These are phyloP conservation scores for Crassisporium funariophilum DNA, from an alignment of 768 basidiomycete species.

Conservation along the genomic window DNA sequence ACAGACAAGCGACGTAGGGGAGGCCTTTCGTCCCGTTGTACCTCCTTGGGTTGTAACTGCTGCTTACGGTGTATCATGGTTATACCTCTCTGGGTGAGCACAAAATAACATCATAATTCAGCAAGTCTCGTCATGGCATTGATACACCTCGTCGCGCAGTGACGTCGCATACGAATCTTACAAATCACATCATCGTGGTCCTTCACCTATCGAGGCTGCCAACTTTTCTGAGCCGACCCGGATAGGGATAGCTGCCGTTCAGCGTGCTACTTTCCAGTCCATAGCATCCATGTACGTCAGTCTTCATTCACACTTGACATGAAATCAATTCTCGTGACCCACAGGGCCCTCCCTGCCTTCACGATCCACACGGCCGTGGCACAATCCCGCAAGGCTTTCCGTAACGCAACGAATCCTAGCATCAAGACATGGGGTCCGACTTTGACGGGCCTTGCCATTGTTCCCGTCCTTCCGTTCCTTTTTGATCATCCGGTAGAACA, in stretches of 20 bases:
- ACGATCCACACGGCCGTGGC: constrained; percentile 85
- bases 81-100: constrained; percentile 65
- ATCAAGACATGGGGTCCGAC: constrained; percentile 79
- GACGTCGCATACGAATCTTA: constrained; percentile 84
- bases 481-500: constrained; percentile 82
- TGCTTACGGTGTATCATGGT: constrained; percentile 81
- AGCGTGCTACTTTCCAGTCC: constrained; percentile 79
- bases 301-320: constrained; percentile 9
- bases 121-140: neutral
- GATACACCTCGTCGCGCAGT: constrained; percentile 28
- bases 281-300: constrained; percentile 73
- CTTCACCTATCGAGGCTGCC: constrained; percentile 64
- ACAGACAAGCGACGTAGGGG: constrained; percentile 81
- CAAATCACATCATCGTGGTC: constrained; percentile 71
- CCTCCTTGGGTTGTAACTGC: constrained; percentile 71
- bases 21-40: constrained; percentile 81
- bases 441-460: constrained; percentile 67
- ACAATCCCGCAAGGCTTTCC: constrained; percentile 70
- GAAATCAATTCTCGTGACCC: constrained; percentile 1
- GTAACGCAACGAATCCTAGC: constrained; percentile 55
- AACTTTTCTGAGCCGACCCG: constrained; percentile 72
- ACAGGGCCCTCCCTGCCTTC: constrained; percentile 79
- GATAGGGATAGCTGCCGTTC: constrained; percentile 67
- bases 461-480: constrained; percentile 73
- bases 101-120: neutral